A percentile compares a stretch with the other conserved stretches of the same genome.
phyloP scores from a whole-genome alignment of 2,329 filamentous ascomycete species.

The Calonectria hongkongensis region DNA sequence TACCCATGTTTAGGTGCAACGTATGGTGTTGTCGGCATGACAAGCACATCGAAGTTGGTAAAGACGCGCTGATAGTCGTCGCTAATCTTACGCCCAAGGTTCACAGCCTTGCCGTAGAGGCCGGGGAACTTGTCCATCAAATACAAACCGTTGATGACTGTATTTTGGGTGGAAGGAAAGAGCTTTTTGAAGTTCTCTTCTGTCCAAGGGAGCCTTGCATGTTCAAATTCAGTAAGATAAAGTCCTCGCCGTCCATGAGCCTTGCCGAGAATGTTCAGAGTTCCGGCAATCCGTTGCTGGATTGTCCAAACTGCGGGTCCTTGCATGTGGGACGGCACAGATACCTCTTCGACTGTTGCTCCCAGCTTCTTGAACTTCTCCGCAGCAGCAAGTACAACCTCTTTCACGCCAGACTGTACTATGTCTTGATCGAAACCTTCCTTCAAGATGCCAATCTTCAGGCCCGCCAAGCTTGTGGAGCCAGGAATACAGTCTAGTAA shows the following conservation, averaged over 20 bases:
- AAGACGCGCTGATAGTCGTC: slow-evolving; percentile 67
- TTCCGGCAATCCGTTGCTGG: slow-evolving; percentile 66
- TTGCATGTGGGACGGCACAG: slow-evolving; percentile 68
- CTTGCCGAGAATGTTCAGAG: slow-evolving; percentile 64
- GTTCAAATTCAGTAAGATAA: slow-evolving; percentile 70
- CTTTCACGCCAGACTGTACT: slow-evolving; percentile 62
- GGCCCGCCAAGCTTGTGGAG: slow-evolving; percentile 42
- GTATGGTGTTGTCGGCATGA: slow-evolving; percentile 70
- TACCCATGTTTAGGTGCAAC: slow-evolving; percentile 66
- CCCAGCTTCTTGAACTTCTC: slow-evolving; percentile 66
- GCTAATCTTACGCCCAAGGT: slow-evolving; percentile 67
- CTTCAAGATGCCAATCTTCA: slow-evolving; percentile 65
- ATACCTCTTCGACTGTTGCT: slow-evolving; percentile 69
- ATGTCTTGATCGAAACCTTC: slow-evolving; percentile 65
- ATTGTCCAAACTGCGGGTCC: slow-evolving; percentile 71
- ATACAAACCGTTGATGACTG: slow-evolving; percentile 71
- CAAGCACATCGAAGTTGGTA: slow-evolving; percentile 64
- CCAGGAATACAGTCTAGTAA: not conserved
- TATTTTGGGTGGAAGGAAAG: slow-evolving; percentile 73
- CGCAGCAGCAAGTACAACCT: slow-evolving; percentile 64
- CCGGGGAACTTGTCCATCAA: slow-evolving; percentile 65
- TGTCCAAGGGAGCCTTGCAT: slow-evolving; percentile 66
- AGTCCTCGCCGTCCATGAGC: slow-evolving; percentile 68
- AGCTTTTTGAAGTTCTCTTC: slow-evolving; percentile 70
- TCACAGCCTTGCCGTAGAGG: slow-evolving; percentile 69